A percentile compares a stretch with the other conserved stretches of the same genome.
Conservation (phyloP, 495 filamentous ascomycete species). For the Penicillium flavigenum region DNA sequence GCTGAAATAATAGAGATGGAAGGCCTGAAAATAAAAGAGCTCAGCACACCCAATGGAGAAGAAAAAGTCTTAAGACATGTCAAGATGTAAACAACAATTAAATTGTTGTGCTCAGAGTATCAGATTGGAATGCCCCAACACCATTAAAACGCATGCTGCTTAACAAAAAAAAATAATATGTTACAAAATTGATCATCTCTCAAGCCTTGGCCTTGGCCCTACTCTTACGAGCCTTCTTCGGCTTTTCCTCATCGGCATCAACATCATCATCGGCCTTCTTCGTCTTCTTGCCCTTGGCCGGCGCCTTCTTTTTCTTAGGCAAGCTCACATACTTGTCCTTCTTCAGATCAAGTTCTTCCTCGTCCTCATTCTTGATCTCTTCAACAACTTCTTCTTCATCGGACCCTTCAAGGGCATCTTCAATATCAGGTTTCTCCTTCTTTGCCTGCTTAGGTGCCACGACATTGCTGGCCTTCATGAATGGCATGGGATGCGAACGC, state of each 20-base stretch:
- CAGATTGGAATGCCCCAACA: background rate
- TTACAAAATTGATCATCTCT: constrained; percentile 12
- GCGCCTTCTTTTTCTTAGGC: constrained; percentile 73
- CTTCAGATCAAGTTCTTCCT: constrained; percentile 72
- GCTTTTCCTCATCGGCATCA: constrained; percentile 48
- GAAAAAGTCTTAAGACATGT: background rate
- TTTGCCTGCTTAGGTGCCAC: constrained; percentile 63
- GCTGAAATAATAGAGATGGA: too few species aligned
- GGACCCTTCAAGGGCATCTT: constrained; percentile 92
- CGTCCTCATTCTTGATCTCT: constrained; percentile 59
- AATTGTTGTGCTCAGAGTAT: background rate
- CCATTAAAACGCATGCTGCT: background rate
- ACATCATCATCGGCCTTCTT: constrained; percentile 49
- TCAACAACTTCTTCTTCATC: constrained; percentile 68
- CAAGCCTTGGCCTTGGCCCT: constrained; percentile 48
- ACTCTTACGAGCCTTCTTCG: constrained; percentile 49
- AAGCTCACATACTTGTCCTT: constrained; percentile 96
- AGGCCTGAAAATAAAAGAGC: too few species aligned
- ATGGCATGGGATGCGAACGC: constrained; percentile 85
- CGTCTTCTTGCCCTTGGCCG: constrained; percentile 55
- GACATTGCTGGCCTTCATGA: constrained; percentile 87
- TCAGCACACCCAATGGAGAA: background rate
- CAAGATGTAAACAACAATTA: background rate
- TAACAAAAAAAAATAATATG: constrained; percentile 6
- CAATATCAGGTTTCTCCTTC: constrained; percentile 86